A percentile compares a stretch with the other conserved stretches of the same genome.
phyloP scores from a whole-genome alignment of 306 rosid genomes.

The Vigna radiata region DNA sequence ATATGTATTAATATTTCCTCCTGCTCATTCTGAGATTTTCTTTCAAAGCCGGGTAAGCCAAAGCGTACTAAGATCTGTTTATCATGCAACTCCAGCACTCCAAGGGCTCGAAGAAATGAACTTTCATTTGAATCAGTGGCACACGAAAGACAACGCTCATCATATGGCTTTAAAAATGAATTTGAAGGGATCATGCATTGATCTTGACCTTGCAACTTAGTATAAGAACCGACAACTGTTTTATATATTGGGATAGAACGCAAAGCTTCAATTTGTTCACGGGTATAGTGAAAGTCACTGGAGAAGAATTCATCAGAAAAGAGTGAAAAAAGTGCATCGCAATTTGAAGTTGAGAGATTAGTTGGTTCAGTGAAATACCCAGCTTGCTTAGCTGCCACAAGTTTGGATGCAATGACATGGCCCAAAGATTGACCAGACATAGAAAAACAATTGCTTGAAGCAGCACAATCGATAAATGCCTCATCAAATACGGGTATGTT shows the following conservation, averaged over 20 bases:
- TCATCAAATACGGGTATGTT: slow-evolving; percentile 87
- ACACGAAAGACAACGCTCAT: slow-evolving; percentile 80
- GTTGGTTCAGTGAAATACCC: slow-evolving; percentile 82
- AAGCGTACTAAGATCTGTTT: slow-evolving; percentile 87
- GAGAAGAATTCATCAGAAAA: slow-evolving; percentile 72
- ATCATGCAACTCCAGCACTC: slow-evolving; percentile 76
- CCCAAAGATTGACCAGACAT: slow-evolving; percentile 72
- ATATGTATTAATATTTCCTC: slow-evolving; percentile 79
- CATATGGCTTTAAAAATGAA: slow-evolving; percentile 82
- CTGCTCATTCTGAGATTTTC: slow-evolving; percentile 73
- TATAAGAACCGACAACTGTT: slow-evolving; percentile 88
- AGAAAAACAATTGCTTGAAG: slow-evolving; percentile 69
- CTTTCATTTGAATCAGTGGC: slow-evolving; percentile 71
- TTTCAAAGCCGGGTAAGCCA: slow-evolving; percentile 87
- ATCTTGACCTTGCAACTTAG: slow-evolving; percentile 68
- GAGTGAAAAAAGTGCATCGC: slow-evolving; percentile 83
- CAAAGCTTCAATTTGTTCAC: slow-evolving; percentile 79
- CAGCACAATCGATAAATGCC: slow-evolving; percentile 77
- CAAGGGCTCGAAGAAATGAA: slow-evolving; percentile 85
- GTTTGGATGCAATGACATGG: slow-evolving; percentile 85
- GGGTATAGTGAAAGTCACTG: slow-evolving; percentile 56
- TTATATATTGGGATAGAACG: slow-evolving; percentile 87
- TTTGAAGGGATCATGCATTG: slow-evolving; percentile 87
- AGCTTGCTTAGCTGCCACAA: slow-evolving; percentile 83
- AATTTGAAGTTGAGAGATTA: slow-evolving; percentile 64